phyloP scores from a whole-genome alignment of 176 grass and related monocot genomes.

The Dendrocalamus sinicus region DNA sequence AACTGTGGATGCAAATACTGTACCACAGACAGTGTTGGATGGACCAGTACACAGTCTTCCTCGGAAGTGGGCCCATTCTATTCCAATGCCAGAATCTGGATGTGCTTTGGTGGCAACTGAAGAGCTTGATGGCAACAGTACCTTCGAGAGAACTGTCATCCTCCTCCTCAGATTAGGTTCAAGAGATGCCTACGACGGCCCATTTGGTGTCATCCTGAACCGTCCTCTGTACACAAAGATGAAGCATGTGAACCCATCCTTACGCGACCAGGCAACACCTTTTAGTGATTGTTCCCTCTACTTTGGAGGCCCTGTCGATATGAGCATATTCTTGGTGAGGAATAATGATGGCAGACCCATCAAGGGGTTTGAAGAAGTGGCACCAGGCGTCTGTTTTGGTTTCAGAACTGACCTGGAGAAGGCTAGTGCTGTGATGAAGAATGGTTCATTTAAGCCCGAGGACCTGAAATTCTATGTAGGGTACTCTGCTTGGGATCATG shows the following conservation, averaged over 20 bases:
- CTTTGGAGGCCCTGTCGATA: slow-evolving; percentile 78
- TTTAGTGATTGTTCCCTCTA: slow-evolving; percentile 74
- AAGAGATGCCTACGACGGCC: slow-evolving; percentile 60
- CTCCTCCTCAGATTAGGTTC: slow-evolving; percentile 78
- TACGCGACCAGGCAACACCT: slow-evolving; percentile 48
- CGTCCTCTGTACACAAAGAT: slow-evolving; percentile 78
- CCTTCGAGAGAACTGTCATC: slow-evolving; percentile 77
- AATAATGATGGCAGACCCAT: slow-evolving; percentile 26
- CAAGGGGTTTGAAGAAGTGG: slow-evolving; percentile 76
- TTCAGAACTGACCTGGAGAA: slow-evolving; percentile 69
- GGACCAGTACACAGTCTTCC: slow-evolving; percentile 52
- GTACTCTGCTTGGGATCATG: slow-evolving; percentile 76
- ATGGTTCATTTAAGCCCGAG: slow-evolving; percentile 48
- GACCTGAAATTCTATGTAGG: slow-evolving; percentile 86
- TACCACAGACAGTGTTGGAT: slow-evolving; percentile 30
- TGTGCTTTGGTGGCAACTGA: slow-evolving; percentile 83
- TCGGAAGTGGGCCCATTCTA: slow-evolving; percentile 81
- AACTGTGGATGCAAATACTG: slow-evolving; percentile 47
- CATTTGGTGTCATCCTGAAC: slow-evolving; percentile 85
- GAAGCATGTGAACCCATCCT: slow-evolving; percentile 69
- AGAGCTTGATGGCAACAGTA: slow-evolving; percentile 70
- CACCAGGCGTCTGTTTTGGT: slow-evolving; percentile 69
- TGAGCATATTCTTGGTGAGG: slow-evolving; percentile 76
- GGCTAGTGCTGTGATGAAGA: slow-evolving; percentile 57
- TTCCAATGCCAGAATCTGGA: slow-evolving; percentile 74